phyloP scores from a whole-genome alignment of 371 early-diverging fungal genomes.

The Funneliformis caledonium region DNA sequence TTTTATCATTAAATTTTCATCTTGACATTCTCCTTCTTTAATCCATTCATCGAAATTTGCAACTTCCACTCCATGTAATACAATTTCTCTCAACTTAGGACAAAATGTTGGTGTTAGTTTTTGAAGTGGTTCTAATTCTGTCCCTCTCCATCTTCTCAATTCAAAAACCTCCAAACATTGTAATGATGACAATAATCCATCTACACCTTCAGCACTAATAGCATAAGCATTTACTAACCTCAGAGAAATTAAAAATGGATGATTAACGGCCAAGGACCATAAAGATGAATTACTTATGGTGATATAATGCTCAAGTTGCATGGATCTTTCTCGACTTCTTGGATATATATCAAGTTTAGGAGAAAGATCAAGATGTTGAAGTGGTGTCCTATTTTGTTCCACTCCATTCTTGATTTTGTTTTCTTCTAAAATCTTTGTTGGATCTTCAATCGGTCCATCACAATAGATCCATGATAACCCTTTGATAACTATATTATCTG shows the following conservation, averaged over 20 bases:
- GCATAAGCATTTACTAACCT: slow-evolving; percentile 17
- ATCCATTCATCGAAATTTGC: slow-evolving; percentile 13
- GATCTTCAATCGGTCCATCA: not conserved
- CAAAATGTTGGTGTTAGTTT: slow-evolving; percentile 27
- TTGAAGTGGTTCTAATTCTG: slow-evolving; percentile 6
- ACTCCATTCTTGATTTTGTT: not conserved
- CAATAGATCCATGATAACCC: slow-evolving; percentile 8
- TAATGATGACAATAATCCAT: slow-evolving; percentile 8
- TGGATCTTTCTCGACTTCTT: not conserved
- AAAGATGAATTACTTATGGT: slow-evolving; percentile 8
- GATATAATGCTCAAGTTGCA: slow-evolving; percentile 12
- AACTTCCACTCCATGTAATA: slow-evolving; percentile 15
- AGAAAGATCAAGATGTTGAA: slow-evolving; percentile 14
- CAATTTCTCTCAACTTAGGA: slow-evolving; percentile 6
- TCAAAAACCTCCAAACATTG: slow-evolving; percentile 18
- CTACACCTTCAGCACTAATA: slow-evolving; percentile 24
- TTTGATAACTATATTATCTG: not conserved
- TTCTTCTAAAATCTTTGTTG: not conserved
- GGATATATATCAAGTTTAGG: slow-evolving; percentile 26
- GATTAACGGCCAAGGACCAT: slow-evolving; percentile 5
- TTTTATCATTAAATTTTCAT: not conserved
- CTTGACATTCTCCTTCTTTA: not conserved
- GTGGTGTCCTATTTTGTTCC: not conserved
- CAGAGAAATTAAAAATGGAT: slow-evolving; percentile 29
- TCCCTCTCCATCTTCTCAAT: slow-evolving; percentile 16